Evolutionary conservation across 2,329 filamentous ascomycete species (phyloP), one percentile per base, ranked within the genome.

Genomic region (Phoma sp.): DNA sequence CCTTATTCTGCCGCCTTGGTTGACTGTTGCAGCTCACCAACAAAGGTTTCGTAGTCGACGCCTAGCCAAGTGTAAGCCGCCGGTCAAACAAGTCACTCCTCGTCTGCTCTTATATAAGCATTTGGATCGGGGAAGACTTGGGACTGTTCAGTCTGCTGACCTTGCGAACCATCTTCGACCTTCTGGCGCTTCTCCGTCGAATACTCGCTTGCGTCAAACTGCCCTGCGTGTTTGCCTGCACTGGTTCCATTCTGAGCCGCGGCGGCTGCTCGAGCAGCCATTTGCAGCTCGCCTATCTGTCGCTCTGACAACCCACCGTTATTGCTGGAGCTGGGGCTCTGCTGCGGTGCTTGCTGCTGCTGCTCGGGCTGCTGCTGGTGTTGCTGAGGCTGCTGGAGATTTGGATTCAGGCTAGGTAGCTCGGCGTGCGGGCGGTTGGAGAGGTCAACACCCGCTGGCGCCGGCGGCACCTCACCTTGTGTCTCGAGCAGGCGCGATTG

Each of bases 401-500:
- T 49, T n/a, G 40, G 54, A 47, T 61, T 65, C 44, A 69, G 47
- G 52, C 57, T 65, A 23, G 68, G 46, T 11, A 65, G 61, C 47
- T 72, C 67, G 52, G 60, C 62, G 35, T 80, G 79, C 7, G 84
- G 82, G 53, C 83, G 81, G 46, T 77, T 80, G 18, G 52, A 55
- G 25, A 96, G 79, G 67, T 91, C 90, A 60, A 96, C 83, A 63
- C 91, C 91, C 1, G 89, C 82, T 1, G 93, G 93, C 8, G 93
- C 88, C 57, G 89, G 89, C 0, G 95, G 95, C 50, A 90, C 87
- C 64, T 96, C 92, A 69, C 89, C 89, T 66, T 91, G 87, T 2
- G 87, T 84, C 64, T 97, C 93, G 57, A 97, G 82, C 32, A 98
- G 83, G 36, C 91, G 87, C 4, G 89, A 89, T 75, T 99, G 95